Evolutionary conservation across 768 basidiomycete species (phyloP), one percentile per base, ranked within the genome.

Genomic region (Trametes coccinea): DNA sequence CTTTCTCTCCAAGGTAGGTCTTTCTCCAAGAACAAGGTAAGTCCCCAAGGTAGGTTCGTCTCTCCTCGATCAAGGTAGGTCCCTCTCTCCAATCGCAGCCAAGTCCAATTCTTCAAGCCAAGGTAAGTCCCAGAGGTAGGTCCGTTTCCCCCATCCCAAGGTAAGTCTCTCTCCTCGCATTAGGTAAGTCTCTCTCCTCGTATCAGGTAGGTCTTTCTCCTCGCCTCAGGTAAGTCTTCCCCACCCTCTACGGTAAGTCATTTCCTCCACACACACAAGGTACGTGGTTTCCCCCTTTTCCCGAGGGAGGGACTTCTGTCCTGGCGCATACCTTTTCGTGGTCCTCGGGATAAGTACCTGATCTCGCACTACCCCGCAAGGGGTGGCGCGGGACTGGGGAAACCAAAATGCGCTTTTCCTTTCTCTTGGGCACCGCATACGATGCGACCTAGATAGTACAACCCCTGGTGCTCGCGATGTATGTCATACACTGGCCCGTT

Each of bases 311-410:
- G 55, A 56, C 55, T 46, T 47, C 55, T n/a, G 55, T 56, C 55
- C 44, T 56, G 44, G 55, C 56, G 56, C 56, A 58, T 58, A 50
- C 56, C 56, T 58, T 58, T 58, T 33, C 47, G 56, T 50, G 56
- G 56, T 58, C 56, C 56, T 58, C 56, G 56, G 48, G 56, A 50
- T 58, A 43, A 58, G 56, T 58, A 58, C 55, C 33, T 27, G 45
- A 31, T 22, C 17, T 17, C 55, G 45, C 33, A 34, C 17, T 44
- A 40, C 16, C 14, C 53, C 5, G 4, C 10, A 22, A 8, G 29
- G 51, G 29, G 27, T 37, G 13, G 22, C 55, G 55, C 34, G 55
- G 8, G 34, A 22, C 17, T 22, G 33, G 55, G 33, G 55, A 47
- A 56, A 47, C 44, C 44, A 56, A 55, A 56, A 56, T 56, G 55